A percentile compares a stretch with the other conserved stretches of the same genome.
Conservation (phyloP, 2,329 filamentous ascomycete genomes). For the Malbranchea zuffiana region DNA sequence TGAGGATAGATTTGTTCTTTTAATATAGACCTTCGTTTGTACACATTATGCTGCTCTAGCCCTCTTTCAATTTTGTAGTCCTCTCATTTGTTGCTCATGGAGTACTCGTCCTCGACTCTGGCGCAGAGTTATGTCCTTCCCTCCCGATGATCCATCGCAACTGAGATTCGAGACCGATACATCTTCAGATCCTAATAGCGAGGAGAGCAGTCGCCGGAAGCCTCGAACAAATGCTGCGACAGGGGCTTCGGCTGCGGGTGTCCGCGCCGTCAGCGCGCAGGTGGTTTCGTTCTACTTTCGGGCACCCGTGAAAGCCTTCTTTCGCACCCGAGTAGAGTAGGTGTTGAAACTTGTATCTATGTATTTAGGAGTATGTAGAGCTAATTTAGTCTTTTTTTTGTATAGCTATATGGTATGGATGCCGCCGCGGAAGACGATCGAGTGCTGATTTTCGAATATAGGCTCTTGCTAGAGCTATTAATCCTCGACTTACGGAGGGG, state of each 20-base stretch:
- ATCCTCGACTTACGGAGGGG: conserved; percentile 38
- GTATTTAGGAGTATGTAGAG: background rate
- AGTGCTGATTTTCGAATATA: conserved; percentile 19
- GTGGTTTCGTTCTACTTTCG: conserved; percentile 84
- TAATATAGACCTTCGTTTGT: no score
- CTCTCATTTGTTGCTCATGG: conserved; percentile 14
- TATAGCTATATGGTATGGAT: conserved; percentile 41
- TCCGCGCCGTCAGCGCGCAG: conserved; percentile 72
- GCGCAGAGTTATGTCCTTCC: conserved; percentile 12
- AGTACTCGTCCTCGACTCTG: conserved; percentile 6
- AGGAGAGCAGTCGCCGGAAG: conserved; percentile 27
- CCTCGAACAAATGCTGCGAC: conserved; percentile 51
- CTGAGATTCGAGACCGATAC: conserved; percentile 7
- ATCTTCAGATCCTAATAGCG: conserved; percentile 14
- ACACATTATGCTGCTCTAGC: no score
- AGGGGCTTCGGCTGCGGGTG: conserved; percentile 74
- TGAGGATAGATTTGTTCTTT: no score
- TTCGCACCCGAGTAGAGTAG: conserved; percentile 84
- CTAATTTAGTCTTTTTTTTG: conserved; percentile 15
- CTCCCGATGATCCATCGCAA: conserved; percentile 10
- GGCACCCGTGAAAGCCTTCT: conserved; percentile 84
- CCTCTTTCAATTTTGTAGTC: no score
- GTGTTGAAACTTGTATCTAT: no score
- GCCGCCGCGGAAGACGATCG: background rate
- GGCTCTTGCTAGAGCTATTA: conserved; percentile 54